Evolutionary conservation across 345 rosid species (phyloP), one percentile per base, ranked within the genome.

Genomic region (Dipteronia sinensis): DNA sequence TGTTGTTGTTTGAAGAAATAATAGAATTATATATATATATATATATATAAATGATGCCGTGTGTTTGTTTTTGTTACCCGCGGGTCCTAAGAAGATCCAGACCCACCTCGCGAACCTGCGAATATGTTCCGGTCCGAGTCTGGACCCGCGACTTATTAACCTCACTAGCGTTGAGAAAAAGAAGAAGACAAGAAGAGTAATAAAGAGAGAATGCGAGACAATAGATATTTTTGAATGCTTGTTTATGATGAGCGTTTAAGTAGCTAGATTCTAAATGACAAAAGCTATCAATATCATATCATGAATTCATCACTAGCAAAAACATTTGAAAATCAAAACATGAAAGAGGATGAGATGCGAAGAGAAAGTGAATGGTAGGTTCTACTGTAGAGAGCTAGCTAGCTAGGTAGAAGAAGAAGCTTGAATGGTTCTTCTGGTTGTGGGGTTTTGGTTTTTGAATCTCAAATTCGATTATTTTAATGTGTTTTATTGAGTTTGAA

Each of bases 401-500:
- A n/a, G n/a, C 4, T 12, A 10, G 8, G 20, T 56, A 66, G 76
- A 58, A 42, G 7, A 6, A 81, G 86, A 71, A 72, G 77, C 74
- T 62, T 46, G 76, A 82, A 81, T 76, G 84, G 55, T 81, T 56
- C 80, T 67, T 31, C 12, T 47, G 19, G 40, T 9, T 51, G 42
- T 12, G 71, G 71, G 49, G 49, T 44, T 44, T 44, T 44, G 49
- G 49, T 76, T 82, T 83, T 83, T 79, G 82, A 87, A 82, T 81
- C 78, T 66, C 3, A 81, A 83, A 72, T 44, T 69, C 3, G 23
- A 10, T 79, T 87, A 76, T 65, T 81, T 84, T 80, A 80, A 64
- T 25, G 64, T 65, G 59, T 15, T 62, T 44, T 8, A 10, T 42
- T 76, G 63, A 10, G 67, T 59, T 55, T 67, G 9, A 29, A 75